Evolutionary conservation across 2,329 filamentous ascomycete species (phyloP), one percentile per base, ranked within the genome.

Genomic region (Orbilia ellipsospora): DNA sequence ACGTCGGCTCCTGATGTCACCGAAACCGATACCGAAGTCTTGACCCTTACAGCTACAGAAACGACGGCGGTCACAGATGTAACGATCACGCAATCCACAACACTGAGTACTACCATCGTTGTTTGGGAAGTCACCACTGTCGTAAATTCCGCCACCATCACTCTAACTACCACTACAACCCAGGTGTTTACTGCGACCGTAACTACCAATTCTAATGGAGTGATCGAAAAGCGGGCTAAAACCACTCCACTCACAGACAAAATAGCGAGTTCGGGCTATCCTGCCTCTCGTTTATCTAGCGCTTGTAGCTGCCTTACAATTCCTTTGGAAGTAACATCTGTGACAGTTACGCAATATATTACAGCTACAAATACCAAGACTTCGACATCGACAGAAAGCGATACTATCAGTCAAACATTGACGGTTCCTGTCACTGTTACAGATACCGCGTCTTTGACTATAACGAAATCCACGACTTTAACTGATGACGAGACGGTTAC

Each of bases 241-340:
- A 36, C 36, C 13, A 55, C 65, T 20, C 57, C 59, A 12, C 44
- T 55, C 8, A 44, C 15, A 54, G 26, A 50, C n/a, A 55, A 60
- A 7, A 2, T 42, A 18, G 28, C 3, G 1, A 66, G 52, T 55
- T 42, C 44, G 5, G 18, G 54, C 7, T 23, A 20, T 18, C 57
- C 59, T 10, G 31, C 18, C 15, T 10, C 28, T 3, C 28, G 28
- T 3, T 7, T 70, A 5, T 57, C 59, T 8, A 70, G 66, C 8
- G 66, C 66, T 28, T 70, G 66, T 31, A 10, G 2, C 3, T 70
- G 66, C 16, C 66, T 70, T 16, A 70, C 66, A 1, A 64, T 70
- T 28, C 66, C 66, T 15, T 55, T 63, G 10, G 51, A 44, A 10
- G 20, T 52, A 4, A 15, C 28, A 4, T 31, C 28, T 31, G 28